Conservation (phyloP, 306 rosid genomes). For the Potentilla sterilis region DNA sequence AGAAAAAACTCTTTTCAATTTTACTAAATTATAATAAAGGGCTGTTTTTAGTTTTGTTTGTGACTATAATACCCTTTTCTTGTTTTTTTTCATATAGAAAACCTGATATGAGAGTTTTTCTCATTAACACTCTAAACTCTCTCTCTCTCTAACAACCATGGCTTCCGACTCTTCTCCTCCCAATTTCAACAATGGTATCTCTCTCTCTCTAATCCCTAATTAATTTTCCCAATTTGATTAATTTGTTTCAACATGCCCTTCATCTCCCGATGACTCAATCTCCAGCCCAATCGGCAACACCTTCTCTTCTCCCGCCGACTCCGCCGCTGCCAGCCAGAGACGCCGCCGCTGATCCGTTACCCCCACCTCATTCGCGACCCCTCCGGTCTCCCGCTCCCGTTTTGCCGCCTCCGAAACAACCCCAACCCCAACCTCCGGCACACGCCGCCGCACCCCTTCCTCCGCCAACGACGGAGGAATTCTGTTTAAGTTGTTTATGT, state of each 20-base stretch:
- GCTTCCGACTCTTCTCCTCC: conserved; percentile 60
- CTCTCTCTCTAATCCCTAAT: background rate
- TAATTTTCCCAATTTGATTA: background rate
- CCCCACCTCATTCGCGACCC: conserved; percentile 53
- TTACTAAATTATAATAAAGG: no score
- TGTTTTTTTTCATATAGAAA: no score
- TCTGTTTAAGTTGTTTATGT: conserved; percentile 38
- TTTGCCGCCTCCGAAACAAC: conserved; percentile 61
- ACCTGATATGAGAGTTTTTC: no score
- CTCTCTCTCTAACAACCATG: conserved; percentile 36
- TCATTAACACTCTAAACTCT: background rate
- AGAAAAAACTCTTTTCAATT: no score
- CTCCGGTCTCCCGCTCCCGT: conserved; percentile 59
- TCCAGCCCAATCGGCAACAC: conserved; percentile 92
- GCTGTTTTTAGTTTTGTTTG: no score
- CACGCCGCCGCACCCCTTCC: conserved; percentile 52
- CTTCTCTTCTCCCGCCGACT: conserved; percentile 54
- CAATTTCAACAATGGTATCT: conserved; percentile 49
- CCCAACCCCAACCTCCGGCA: conserved; percentile 43
- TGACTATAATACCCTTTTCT: no score
- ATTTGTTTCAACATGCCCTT: conserved; percentile 49
- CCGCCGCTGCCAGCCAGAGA: conserved; percentile 32
- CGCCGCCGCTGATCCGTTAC: conserved; percentile 56
- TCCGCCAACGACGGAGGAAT: conserved; percentile 59
- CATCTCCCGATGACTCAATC: conserved; percentile 76